These are phyloP conservation scores for Bonia amplexicaulis DNA, from an alignment of 176 grass and related monocot genomes.

Conservation along the genomic window DNA sequence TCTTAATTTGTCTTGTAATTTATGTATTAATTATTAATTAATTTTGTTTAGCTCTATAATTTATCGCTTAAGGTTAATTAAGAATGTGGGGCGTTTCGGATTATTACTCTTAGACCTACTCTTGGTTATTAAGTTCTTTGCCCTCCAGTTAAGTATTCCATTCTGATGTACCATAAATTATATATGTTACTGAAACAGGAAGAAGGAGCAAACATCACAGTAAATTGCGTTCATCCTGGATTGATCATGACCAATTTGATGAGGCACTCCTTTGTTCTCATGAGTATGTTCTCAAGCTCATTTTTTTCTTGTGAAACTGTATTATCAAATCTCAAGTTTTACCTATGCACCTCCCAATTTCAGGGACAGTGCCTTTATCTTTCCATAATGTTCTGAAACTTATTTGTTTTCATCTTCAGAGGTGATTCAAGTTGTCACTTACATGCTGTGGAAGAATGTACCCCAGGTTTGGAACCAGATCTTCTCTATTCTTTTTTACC, in stretches of 20 bases:
- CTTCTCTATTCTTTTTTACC: background rate
- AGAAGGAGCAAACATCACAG: constrained; percentile 77
- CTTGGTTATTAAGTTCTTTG: background rate
- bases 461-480: constrained; percentile 58
- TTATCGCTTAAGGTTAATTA: too few relatives aligned
- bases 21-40: too few relatives aligned
- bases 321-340: background rate
- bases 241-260: constrained; percentile 97
- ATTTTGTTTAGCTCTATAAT: too few relatives aligned
- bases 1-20: too few relatives aligned
- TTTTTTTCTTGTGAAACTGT: background rate
- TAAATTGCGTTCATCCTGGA: constrained; percentile 90
- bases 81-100: too few relatives aligned
- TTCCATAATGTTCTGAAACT: background rate
- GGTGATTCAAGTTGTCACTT: constrained; percentile 55
- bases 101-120: background rate
- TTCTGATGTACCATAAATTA: background rate
- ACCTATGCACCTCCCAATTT: background rate
- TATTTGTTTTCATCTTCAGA: constrained; percentile 40
- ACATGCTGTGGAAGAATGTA: constrained; percentile 82
- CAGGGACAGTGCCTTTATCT: background rate
- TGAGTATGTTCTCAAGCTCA: constrained; percentile 52
- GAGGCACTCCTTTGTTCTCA: constrained; percentile 73
- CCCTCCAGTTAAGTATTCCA: background rate
- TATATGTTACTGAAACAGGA: constrained; percentile 52